Evolutionary conservation across 1,284 basidiomycete genomes (phyloP).

Genomic region (Pulveroboletus sp.): DNA sequence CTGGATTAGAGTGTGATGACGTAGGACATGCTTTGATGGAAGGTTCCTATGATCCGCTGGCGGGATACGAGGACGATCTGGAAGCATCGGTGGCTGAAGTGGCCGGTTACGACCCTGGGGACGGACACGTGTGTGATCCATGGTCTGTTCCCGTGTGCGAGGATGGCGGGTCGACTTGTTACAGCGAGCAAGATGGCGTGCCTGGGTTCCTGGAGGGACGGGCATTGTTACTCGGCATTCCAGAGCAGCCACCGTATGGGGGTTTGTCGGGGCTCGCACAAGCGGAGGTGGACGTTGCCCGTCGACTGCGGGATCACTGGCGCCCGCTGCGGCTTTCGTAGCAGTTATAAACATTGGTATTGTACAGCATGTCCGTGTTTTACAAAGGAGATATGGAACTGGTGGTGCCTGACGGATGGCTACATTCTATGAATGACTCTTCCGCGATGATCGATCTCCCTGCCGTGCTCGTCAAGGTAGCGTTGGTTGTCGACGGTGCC

Average conservation of each 20-base stretch:
- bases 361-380: constrained; percentile 10
- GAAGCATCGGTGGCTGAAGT: background rate
- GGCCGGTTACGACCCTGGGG: background rate
- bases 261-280: constrained; percentile 32
- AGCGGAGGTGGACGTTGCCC: constrained; percentile 61
- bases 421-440: constrained; percentile 33
- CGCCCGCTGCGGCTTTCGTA: constrained; percentile 48
- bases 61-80: constrained; percentile 5
- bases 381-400: constrained; percentile 7
- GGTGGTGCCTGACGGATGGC: background rate
- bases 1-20: constrained; percentile 3
- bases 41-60: background rate
- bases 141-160: too few species aligned
- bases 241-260: background rate
- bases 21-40: background rate
- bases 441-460: constrained; percentile 31
- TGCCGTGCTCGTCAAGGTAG: constrained; percentile 28
- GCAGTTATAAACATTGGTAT: background rate
- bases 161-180: background rate
- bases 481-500: constrained; percentile 21
- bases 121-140: background rate
- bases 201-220: constrained; percentile 47
- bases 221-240: constrained; percentile 40
- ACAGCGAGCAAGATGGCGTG: constrained; percentile 6
- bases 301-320: constrained; percentile 59